phyloP scores from a whole-genome alignment of 2,329 filamentous ascomycete genomes.

The Phyllosticta citriasiana region DNA sequence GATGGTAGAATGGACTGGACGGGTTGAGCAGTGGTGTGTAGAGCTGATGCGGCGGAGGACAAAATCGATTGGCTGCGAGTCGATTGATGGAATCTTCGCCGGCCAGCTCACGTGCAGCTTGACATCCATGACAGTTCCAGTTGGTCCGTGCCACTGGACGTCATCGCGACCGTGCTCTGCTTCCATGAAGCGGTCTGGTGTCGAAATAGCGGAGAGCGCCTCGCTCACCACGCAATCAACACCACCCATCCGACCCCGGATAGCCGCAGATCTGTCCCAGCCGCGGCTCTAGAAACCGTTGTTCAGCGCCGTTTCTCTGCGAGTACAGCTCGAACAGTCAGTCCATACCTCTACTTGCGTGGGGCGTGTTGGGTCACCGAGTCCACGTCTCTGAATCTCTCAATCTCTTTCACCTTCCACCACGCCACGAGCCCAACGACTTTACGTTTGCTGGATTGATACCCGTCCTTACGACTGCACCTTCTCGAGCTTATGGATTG shows the following conservation, averaged over 20 bases:
- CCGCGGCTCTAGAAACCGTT: not conserved
- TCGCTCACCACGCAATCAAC: not conserved
- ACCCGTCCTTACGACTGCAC: not conserved
- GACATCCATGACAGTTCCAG: not conserved
- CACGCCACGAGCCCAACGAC: constrained; percentile 7
- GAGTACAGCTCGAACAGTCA: not conserved
- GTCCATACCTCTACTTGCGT: not conserved
- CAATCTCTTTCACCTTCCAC: not conserved
- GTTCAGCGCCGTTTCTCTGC: not conserved
- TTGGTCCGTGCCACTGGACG: not conserved
- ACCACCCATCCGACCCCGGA: not conserved
- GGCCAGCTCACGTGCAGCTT: not conserved
- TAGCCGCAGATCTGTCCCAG: not conserved
- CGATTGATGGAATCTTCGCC: not conserved
- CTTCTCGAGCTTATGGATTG: constrained; percentile 5
- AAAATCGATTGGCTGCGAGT: constrained; percentile 7
- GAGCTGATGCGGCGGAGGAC: not conserved
- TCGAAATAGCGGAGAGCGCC: not conserved
- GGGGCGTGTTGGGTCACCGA: not conserved
- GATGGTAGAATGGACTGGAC: not conserved
- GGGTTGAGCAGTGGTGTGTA: not conserved
- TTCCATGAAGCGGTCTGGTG: not conserved
- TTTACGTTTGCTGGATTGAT: constrained; percentile 10
- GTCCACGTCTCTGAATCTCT: not conserved
- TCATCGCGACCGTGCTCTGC: not conserved